A percentile compares a stretch with the other conserved stretches of the same genome.
phyloP scores from a whole-genome alignment of 2,329 filamentous ascomycete species.

The Didymella arachidicola region DNA sequence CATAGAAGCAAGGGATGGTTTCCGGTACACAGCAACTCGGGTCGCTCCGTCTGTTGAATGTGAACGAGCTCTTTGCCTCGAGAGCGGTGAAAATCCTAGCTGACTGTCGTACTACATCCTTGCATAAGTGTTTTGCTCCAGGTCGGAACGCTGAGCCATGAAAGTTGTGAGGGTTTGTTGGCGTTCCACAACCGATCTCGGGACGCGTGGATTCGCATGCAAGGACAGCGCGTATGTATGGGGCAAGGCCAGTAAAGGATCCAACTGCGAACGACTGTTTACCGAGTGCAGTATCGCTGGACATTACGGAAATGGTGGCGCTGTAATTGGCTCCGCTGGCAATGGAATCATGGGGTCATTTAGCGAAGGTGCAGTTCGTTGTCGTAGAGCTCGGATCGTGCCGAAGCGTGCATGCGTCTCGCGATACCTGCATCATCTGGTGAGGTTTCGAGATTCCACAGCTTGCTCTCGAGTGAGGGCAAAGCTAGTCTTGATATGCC shows the following conservation, averaged over 20 bases:
- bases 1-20: conserved; percentile 22
- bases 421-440: conserved; percentile 18
- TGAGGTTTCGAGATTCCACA: conserved; percentile 13
- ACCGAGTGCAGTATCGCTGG: conserved; percentile 3
- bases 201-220: conserved; percentile 27
- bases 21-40: conserved; percentile 24
- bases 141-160: conserved; percentile 21
- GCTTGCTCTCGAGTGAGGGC: conserved; percentile 15
- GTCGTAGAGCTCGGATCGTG: conserved; percentile 16
- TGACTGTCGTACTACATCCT: conserved; percentile 32
- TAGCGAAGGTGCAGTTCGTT: conserved; percentile 8
- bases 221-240: conserved; percentile 19
- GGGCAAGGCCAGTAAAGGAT: not conserved
- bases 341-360: not conserved
- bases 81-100: conserved; percentile 24
- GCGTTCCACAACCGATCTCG: conserved; percentile 29
- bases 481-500: conserved; percentile 22
- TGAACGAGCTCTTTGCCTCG: conserved; percentile 26
- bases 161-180: conserved; percentile 23
- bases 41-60: conserved; percentile 23
- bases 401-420: conserved; percentile 17
- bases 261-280: conserved; percentile 13
- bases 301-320: conserved; percentile 2
- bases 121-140: conserved; percentile 24
- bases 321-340: conserved; percentile 7